Evolutionary conservation across 1,284 basidiomycete genomes (phyloP).

Genomic region (Pseudomicrostroma phylloplanum): DNA sequence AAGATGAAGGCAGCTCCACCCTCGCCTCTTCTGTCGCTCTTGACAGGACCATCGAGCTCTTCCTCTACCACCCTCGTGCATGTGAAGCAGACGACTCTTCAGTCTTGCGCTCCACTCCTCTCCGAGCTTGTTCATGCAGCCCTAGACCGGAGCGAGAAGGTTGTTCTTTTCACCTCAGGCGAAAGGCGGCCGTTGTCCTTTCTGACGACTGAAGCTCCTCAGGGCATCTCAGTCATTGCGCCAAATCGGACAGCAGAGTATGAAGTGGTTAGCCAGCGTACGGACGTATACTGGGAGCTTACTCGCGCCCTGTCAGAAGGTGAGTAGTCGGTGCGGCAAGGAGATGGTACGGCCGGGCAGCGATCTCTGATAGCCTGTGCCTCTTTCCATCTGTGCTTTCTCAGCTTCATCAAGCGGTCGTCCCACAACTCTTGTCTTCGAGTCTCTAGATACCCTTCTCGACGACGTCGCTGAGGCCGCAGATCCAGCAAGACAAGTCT

Average conservation of each 20-base stretch:
- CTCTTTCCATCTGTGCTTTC: too few species aligned
- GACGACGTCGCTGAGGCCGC: not conserved
- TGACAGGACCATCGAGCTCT: too few species aligned
- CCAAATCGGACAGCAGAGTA: not conserved
- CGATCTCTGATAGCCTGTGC: too few species aligned
- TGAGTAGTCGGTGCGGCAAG: too few species aligned
- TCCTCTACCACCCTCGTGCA: not conserved
- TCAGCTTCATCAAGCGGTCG: not conserved
- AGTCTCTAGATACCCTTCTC: not conserved
- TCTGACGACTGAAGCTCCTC: not conserved
- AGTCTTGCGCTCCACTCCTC: not conserved
- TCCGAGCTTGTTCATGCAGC: not conserved
- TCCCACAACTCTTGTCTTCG: not conserved
- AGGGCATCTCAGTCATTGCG: not conserved
- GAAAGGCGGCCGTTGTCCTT: not conserved
- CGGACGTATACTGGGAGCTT: not conserved
- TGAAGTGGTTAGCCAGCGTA: not conserved
- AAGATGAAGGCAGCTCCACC: not conserved
- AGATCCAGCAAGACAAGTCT: not conserved
- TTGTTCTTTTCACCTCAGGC: not conserved
- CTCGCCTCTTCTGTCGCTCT: not conserved
- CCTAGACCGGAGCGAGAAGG: not conserved
- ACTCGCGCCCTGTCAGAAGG: too few species aligned
- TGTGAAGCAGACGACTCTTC: constrained; percentile 1
- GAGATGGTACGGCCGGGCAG: too few species aligned